phyloP scores from a whole-genome alignment of 768 basidiomycete genomes.

The Lactifluus hygrophoroides region DNA sequence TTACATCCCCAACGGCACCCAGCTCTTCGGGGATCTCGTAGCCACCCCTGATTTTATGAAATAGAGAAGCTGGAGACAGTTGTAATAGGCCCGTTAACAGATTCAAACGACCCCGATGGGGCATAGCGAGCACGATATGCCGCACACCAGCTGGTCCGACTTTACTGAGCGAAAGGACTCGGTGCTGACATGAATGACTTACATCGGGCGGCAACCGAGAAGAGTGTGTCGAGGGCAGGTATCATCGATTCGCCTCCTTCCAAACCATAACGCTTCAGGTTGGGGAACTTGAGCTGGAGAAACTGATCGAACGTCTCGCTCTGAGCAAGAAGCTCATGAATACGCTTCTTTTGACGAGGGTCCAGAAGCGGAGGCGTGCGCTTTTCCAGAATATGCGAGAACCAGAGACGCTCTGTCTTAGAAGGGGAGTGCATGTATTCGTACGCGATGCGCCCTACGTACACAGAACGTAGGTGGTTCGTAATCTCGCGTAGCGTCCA shows the following conservation, averaged over 20 bases:
- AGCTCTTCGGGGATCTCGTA: slow-evolving; percentile 59
- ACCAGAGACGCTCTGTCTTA: slow-evolving; percentile 84
- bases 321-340: slow-evolving; percentile 57
- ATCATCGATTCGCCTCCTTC: slow-evolving; percentile 95
- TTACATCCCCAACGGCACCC: slow-evolving; percentile 71
- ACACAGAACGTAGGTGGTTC: slow-evolving; percentile 58
- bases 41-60: slow-evolving; percentile 83
- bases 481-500: slow-evolving; percentile 70
- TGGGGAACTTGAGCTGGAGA: slow-evolving; percentile 82
- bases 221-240: slow-evolving; percentile 73
- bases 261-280: slow-evolving; percentile 77
- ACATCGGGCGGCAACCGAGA: slow-evolving; percentile 58
- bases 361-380: slow-evolving; percentile 31
- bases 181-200: not conserved
- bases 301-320: slow-evolving; percentile 84
- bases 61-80: slow-evolving; percentile 58
- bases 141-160: slow-evolving; percentile 45
- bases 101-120: slow-evolving; percentile 82
- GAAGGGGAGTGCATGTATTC: slow-evolving; percentile 89
- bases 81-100: slow-evolving; percentile 71
- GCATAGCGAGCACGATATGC: slow-evolving; percentile 75
- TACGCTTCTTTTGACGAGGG: slow-evolving; percentile 40
- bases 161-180: not conserved
- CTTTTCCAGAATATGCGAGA: slow-evolving; percentile 77
- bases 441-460: slow-evolving; percentile 81